Evolutionary conservation across 768 basidiomycete genomes (phyloP), one percentile per base, ranked within the genome.

Genomic region (Tulasnella sp.): DNA sequence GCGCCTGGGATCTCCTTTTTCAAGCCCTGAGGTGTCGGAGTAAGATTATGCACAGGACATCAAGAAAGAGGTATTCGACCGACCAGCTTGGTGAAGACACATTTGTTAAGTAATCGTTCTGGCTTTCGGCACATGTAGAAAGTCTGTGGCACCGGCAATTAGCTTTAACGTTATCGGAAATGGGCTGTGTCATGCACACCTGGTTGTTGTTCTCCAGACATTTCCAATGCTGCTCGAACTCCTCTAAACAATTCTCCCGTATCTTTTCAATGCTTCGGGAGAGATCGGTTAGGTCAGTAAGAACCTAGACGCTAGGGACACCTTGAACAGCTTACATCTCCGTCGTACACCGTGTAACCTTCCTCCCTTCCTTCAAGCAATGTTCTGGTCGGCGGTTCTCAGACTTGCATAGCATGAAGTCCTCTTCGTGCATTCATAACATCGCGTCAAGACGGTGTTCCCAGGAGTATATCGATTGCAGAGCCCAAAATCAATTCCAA

Each of bases 391-490:
- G 85, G 61, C 86, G 79, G 68, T 80, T 85, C 76, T 97, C 94
- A 23, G 82, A 77, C 76, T 98, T 98, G 80, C 96, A 99, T 55
- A 97, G 85, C 91, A 98, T 95, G 68, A 90, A 91, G 75, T 91
- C 88, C 80, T 91, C 88, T 89, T 68, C 34, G 34, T 44, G 27
- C 10, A 15, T 56, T 56, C 55, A 34, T 42, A 48, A 51, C 11
- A 21, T 49, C 17, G 17, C n/a, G 26, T 38, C 54, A 43, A 34
- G 29, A 30, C 19, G 29, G 23, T 4, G 43, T 13, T 21, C 10
- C 19, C n/a, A n/a, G n/a, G n/a, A n/a, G n/a, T n/a, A n/a, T n/a
- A n/a, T n/a, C n/a, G n/a, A n/a, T n/a, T n/a, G 2, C 13, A 53
- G n/a, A 26, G 48, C 21, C 47, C 11, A 60, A 13, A 56, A 58